phyloP scores from a whole-genome alignment of 2,329 filamentous ascomycete genomes.

The Pleomassaria siparia region DNA sequence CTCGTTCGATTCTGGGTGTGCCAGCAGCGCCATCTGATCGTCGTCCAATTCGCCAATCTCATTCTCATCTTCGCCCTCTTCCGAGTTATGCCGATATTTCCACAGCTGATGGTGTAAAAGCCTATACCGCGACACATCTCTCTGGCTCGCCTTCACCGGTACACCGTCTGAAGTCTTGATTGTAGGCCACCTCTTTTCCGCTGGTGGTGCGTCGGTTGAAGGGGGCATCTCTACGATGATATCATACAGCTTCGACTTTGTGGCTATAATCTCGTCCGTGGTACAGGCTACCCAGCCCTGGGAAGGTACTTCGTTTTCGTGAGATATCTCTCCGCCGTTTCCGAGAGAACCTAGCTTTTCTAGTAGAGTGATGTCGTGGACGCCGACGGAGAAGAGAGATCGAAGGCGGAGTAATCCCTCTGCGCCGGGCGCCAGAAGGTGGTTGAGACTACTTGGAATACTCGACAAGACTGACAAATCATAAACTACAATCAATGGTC shows the following conservation, averaged over 20 bases:
- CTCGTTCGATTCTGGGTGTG: conserved; percentile 25
- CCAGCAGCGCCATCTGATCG: conserved; percentile 24
- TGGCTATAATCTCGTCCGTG: conserved; percentile 86
- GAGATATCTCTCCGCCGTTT: conserved; percentile 37
- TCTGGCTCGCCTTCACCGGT: conserved; percentile 80
- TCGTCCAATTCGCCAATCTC: conserved; percentile 8
- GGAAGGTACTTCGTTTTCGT: conserved; percentile 43
- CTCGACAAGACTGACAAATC: conserved; percentile 91
- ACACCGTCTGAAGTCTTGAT: conserved; percentile 66
- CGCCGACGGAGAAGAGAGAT: conserved; percentile 88
- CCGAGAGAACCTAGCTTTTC: conserved; percentile 60
- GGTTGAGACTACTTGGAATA: conserved; percentile 72
- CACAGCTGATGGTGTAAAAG: conserved; percentile 38
- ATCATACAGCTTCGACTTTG: conserved; percentile 87
- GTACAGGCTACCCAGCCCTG: conserved; percentile 90
- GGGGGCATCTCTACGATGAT: conserved; percentile 81
- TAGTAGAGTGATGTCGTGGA: conserved; percentile 86
- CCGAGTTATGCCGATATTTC: conserved; percentile 31
- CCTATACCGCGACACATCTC: conserved; percentile 75
- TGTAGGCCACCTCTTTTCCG: conserved; percentile 71
- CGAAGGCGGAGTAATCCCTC: conserved; percentile 66
- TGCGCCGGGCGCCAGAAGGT: conserved; percentile 65
- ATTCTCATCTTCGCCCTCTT: conserved; percentile 23
- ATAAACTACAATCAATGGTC: conserved; percentile 66
- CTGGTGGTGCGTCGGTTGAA: conserved; percentile 53